phyloP scores from a whole-genome alignment of 371 early-diverging fungal species.

The Mucor saturninus region DNA sequence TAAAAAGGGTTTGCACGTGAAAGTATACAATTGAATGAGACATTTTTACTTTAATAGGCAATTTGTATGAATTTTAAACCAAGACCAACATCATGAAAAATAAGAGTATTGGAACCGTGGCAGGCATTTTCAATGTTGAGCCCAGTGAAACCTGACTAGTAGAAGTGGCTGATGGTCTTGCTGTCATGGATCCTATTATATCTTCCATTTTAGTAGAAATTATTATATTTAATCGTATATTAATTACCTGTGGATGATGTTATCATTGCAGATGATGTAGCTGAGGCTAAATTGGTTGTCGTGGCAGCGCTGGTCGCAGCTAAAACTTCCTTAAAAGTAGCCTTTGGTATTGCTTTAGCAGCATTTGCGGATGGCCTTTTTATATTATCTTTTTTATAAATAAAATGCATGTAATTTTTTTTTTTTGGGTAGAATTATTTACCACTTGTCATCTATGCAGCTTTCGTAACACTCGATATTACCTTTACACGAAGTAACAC shows the following conservation, averaged over 20 bases:
- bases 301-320: not conserved
- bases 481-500: conserved; percentile 21
- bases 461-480: conserved; percentile 14
- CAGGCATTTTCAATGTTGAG: too few species aligned
- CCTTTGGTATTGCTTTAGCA: not conserved
- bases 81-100: not conserved
- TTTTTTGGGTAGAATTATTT: not conserved
- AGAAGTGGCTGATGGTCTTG: not conserved
- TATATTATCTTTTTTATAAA: not conserved
- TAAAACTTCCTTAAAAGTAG: not conserved
- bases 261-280: not conserved
- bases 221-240: too few species aligned
- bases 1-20: not conserved
- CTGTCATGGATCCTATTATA: too few species aligned
- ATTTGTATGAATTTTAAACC: not conserved
- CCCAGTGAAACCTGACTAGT: not conserved
- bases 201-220: too few species aligned
- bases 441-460: conserved; percentile 27
- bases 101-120: not conserved
- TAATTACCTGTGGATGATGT: too few species aligned
- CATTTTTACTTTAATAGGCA: not conserved
- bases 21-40: not conserved
- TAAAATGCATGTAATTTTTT: not conserved
- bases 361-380: not conserved
- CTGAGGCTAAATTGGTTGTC: not conserved